Evolutionary conservation across 345 rosid genomes (phyloP).

Genomic region (Murraya koenigii): DNA sequence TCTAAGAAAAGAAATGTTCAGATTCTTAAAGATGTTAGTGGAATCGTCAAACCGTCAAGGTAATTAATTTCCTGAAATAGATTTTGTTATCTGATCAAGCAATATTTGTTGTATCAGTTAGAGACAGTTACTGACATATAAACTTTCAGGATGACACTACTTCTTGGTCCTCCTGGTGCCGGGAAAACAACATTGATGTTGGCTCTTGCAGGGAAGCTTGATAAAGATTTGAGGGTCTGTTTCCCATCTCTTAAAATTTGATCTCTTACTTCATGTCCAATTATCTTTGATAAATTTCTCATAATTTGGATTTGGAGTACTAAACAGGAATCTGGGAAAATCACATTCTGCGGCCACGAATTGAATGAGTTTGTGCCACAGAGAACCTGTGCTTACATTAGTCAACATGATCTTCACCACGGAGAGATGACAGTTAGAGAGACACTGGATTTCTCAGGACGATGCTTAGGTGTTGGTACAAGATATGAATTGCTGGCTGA

Average conservation of each 20-base stretch:
- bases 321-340: slow-evolving; percentile 55
- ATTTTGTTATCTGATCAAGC: background rate
- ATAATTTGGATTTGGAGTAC: background rate
- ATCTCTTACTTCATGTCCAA: background rate
- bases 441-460: slow-evolving; percentile 75
- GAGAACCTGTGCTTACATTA: slow-evolving; percentile 77
- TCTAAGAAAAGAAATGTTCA: slow-evolving; percentile 65
- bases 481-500: slow-evolving; percentile 65
- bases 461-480: slow-evolving; percentile 74
- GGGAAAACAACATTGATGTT: slow-evolving; percentile 81
- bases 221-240: slow-evolving; percentile 53
- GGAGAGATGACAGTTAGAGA: slow-evolving; percentile 90
- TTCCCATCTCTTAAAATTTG: background rate
- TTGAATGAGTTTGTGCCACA: slow-evolving; percentile 73
- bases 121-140: background rate
- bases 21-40: slow-evolving; percentile 69
- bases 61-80: slow-evolving; percentile 17
- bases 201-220: slow-evolving; percentile 77
- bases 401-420: slow-evolving; percentile 82
- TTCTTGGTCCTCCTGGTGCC: slow-evolving; percentile 88
- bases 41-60: slow-evolving; percentile 86
- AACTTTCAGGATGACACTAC: slow-evolving; percentile 68
- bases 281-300: background rate
- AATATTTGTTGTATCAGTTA: background rate
- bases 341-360: slow-evolving; percentile 74